Evolutionary conservation across 306 rosid genomes (phyloP), one percentile per base, ranked within the genome.

Genomic region (Luffa aegyptiaca): DNA sequence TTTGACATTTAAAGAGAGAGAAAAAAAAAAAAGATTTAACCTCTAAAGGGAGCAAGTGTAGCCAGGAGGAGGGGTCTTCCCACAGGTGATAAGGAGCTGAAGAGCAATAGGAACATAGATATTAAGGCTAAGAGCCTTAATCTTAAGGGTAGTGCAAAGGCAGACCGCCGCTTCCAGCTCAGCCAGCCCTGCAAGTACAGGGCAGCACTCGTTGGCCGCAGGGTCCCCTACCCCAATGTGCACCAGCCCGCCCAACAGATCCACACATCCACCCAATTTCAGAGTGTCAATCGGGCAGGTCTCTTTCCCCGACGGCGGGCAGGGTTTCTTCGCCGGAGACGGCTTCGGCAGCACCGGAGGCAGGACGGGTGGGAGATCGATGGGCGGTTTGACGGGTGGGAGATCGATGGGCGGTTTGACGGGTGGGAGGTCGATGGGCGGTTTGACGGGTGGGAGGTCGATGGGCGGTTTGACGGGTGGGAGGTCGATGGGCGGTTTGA

Each of bases 31-130:
- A 26, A 26, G 31, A 26, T 1, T 65, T 84, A 83, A 84, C 87
- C 81, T 82, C 65, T 88, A 95, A 49, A 95, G 90, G 74, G 97
- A 81, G 90, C 99, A 96, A 18, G 99, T 96, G 92, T 85, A 96
- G 79, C 99, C 99, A 84, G 96, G 89, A 82, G 99, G 98, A 79
- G 99, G 99, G 4, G 86, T 80, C 83, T 96, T 96, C 3, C 99
- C 99, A 84, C 99, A 96, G 64, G 96, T 58, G 18, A 96, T 78
- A 16, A 96, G 97, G 18, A 96, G 97, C 88, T 96, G 97, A 84
- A 96, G 92, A 81, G 98, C 98, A 37, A 96, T 45, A 0, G 99
- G 98, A 2, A 96, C 96, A 73, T 76, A 91, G 6, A 96, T 78
- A 41, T 89, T 93, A 58, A 96, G 98, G 85, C 92, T 90, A n/a